Base-by-base conservation (phyloP, 495 filamentous ascomycete genomes). In the Talaromyces liani region DNA sequence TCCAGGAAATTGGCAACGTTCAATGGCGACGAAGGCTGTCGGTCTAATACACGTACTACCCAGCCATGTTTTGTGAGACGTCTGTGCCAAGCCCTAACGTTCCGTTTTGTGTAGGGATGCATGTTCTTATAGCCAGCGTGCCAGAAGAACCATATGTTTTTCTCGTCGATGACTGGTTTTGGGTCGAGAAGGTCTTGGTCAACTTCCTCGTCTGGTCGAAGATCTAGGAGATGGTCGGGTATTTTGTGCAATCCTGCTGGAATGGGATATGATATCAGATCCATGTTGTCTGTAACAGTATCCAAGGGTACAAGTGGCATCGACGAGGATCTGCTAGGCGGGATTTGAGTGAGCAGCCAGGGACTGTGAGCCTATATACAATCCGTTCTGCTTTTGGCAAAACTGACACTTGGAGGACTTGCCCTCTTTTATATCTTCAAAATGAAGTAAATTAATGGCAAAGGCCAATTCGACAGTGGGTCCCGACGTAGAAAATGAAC, bases 71-170 rank as follows among this genome's bases (percentile, higher is more conserved):
- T 75, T n/a, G 74, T 67, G 34, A 83, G 73, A 9, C 82, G 81
- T 18, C 82, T 76, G 70, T 84, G 75, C 79, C 81, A 84, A 34
- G 80, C 77, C n/a, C 80, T 77, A 25, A 86, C 75, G 63, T 79
- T 85, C 47, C 83, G 81, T 58, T 78, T 65, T n/a, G 77, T 71
- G 71, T 84, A 85, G 6, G 74, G 69, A 67, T 81, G 78, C 75
- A 85, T 76, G 56, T 64, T 65, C 8, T 45, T 41, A 68, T 75
- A 80, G 34, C 80, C 81, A 49, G 71, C 62, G 71, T 84, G 73
- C 82, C 83, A 84, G 73, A 84, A 85, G 71, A 83, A 80, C 76
- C 78, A 84, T n/a, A 83, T 68, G 60, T 84, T 84, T 64, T 83
- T 84, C 59, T 75, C 73, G 33, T 63, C 63, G 7, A 70, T 73